Evolutionary conservation across 2,329 filamentous ascomycete species (phyloP).

Genomic region (Neonectria punicea): DNA sequence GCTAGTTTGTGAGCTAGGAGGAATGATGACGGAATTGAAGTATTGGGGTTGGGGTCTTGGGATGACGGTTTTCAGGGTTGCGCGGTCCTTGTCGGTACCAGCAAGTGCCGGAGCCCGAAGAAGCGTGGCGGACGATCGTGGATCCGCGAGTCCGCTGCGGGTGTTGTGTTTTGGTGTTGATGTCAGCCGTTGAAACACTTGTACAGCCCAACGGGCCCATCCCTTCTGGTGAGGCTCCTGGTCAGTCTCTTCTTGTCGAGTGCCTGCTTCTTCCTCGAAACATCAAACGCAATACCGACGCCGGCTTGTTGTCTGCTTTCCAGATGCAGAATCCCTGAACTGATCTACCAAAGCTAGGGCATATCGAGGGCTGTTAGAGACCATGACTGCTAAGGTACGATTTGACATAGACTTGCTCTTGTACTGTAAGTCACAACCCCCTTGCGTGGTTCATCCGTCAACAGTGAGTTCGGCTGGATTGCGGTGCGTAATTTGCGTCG

Average conservation of each 20-base stretch:
- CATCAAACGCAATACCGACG: not conserved
- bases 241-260: not conserved
- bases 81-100: not conserved
- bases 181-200: slow-evolving; percentile 6
- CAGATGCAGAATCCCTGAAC: not conserved
- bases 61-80: slow-evolving; percentile 21
- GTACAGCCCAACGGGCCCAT: not conserved
- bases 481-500: not conserved
- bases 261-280: not conserved
- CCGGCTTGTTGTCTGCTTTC: not conserved
- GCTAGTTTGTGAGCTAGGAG: slow-evolving; percentile 39
- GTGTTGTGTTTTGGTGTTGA: slow-evolving; percentile 10
- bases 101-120: slow-evolving; percentile 2
- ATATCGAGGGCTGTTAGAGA: not conserved
- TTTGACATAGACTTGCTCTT: not conserved
- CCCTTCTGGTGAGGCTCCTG: not conserved
- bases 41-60: slow-evolving; percentile 24
- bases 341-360: not conserved
- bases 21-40: slow-evolving; percentile 43
- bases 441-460: not conserved
- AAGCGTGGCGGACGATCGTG: not conserved
- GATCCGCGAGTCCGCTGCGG: not conserved
- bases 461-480: not conserved
- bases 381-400: not conserved
- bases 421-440: not conserved